Evolutionary conservation across 1,284 basidiomycete genomes (phyloP), one percentile per base, ranked within the genome.

Genomic region (Apiotrichum siamense): DNA sequence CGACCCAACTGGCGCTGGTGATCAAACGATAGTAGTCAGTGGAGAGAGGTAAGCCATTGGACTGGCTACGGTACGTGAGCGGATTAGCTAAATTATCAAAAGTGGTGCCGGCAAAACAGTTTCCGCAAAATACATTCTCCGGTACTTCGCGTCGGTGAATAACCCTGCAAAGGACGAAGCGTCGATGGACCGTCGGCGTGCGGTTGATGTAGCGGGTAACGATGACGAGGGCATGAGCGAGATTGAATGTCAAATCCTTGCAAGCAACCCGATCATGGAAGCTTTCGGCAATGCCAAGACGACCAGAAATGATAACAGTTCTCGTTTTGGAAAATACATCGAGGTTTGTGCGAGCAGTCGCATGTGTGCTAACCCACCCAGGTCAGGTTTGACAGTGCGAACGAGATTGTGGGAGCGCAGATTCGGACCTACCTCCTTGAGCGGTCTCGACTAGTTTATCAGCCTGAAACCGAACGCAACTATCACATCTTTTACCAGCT

Each of bases 401-500:
- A 96, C 77, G 89, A 93, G 66, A 99, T 99, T 58, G 91, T 97
- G 51, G 96, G 96, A 32, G 96, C 96, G 13, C 85, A 92, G 36
- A 97, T 98, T 66, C 85, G 96, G 58, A 98, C 96, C 40, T 99
- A 98, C 75, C 83, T 98, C 21, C 79, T 99, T 49, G 96, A 99
- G 71, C 88, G 96, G 29, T 97, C 93, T 35, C 86, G 96, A 59
- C 86, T 99, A 58, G 93, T 97, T 49, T 97, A 96, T 74, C 96
- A 98, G 75, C 93, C 96, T 17, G 81, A 88, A 60, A 91, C 87
- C 20, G 96, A 99, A 75, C 85, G 96, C 52, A 99, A 98, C 75
- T 99, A 98, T 73, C 96, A 99, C 75, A 97, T 99, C 67, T 99
- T 99, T 78, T 98, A 99, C 75, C 96, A 99, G 73, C 79, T 99